Evolutionary conservation across 495 filamentous ascomycete species (phyloP).

Genomic region (Chaetomium cochliodes): DNA sequence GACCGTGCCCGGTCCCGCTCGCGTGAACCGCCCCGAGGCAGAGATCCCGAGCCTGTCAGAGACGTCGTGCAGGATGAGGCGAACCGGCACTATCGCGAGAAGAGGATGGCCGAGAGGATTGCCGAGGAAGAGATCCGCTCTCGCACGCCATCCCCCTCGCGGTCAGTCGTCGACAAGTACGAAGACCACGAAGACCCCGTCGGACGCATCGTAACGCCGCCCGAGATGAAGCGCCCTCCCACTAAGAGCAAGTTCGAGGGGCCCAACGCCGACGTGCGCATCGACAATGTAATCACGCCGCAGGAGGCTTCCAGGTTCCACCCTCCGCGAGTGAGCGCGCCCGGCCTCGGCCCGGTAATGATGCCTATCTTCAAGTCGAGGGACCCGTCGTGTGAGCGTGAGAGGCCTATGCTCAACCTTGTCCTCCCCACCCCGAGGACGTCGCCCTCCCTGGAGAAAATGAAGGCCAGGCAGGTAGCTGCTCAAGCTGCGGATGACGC

Average conservation of each 20-base stretch:
- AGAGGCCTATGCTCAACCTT: slow-evolving; percentile 53
- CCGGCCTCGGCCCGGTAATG: slow-evolving; percentile 11
- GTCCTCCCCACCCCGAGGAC: slow-evolving; percentile 52
- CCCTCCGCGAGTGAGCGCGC: slow-evolving; percentile 5
- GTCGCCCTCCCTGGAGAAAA: slow-evolving; percentile 45
- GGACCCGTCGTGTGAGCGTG: slow-evolving; percentile 50
- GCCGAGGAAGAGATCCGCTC: slow-evolving; percentile 51
- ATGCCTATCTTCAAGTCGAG: slow-evolving; percentile 41
- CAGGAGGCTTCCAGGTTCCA: slow-evolving; percentile 36
- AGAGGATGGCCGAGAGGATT: slow-evolving; percentile 46
- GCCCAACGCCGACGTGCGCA: slow-evolving; percentile 56
- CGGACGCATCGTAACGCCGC: slow-evolving; percentile 46
- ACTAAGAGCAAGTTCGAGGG: slow-evolving; percentile 50
- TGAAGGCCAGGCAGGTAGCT: slow-evolving; percentile 22
- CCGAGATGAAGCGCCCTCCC: slow-evolving; percentile 46
- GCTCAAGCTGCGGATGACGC: slow-evolving; percentile 12
- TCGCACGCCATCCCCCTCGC: slow-evolving; percentile 42
- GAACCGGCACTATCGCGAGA: slow-evolving; percentile 51
- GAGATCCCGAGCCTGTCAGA: slow-evolving; percentile 34
- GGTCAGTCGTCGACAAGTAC: slow-evolving; percentile 52
- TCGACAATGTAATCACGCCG: slow-evolving; percentile 51
- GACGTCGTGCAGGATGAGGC: slow-evolving; percentile 52
- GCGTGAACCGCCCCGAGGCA: slow-evolving; percentile 18
- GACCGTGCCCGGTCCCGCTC: slow-evolving; percentile 21
- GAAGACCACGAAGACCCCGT: slow-evolving; percentile 37